Percentiles rank a stretch among this genome's conserved stretches.
Evolutionary conservation across 2,329 filamentous ascomycete genomes (phyloP).

Genomic region (Pestalotiopsis sp.): DNA sequence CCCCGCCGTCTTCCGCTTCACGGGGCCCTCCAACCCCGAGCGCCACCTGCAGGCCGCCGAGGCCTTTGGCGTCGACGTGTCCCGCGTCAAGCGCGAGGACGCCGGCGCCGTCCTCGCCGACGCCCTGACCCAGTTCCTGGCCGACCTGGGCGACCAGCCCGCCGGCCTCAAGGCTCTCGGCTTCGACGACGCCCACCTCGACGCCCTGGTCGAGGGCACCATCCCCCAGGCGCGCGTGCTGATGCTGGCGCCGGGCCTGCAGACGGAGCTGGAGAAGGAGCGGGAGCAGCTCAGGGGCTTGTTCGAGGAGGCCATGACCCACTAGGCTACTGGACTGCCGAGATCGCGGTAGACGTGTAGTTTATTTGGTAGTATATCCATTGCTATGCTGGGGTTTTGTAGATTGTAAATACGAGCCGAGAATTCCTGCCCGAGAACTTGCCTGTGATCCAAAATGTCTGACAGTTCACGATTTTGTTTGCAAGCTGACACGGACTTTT

Average conservation of each 20-base stretch:
- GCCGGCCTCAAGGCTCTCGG: slow-evolving; percentile 82
- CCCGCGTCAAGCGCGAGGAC: slow-evolving; percentile 83
- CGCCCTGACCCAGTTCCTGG: slow-evolving; percentile 79
- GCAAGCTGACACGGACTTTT: no score
- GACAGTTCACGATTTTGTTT: no score
- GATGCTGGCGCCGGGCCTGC: slow-evolving; percentile 85
- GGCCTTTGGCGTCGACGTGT: slow-evolving; percentile 86
- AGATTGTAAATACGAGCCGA: no score
- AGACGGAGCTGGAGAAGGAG: slow-evolving; percentile 69
- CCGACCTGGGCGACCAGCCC: slow-evolving; percentile 86
- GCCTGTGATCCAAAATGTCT: no score
- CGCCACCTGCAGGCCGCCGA: slow-evolving; percentile 89
- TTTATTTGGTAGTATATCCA: no score
- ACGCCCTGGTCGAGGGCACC: slow-evolving; percentile 88
- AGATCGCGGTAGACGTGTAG: neutral
- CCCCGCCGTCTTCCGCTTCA: slow-evolving; percentile 93
- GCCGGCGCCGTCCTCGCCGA: slow-evolving; percentile 88
- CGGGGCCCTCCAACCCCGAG: slow-evolving; percentile 86
- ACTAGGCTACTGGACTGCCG: slow-evolving; percentile 26
- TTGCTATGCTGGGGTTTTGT: no score
- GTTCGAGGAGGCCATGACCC: slow-evolving; percentile 63
- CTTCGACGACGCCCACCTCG: slow-evolving; percentile 75
- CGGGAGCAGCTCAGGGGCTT: slow-evolving; percentile 70
- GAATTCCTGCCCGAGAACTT: no score
- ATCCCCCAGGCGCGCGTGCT: slow-evolving; percentile 89